Percentiles rank a stretch among this genome's conserved stretches.
Conservation (phyloP, 2,329 filamentous ascomycete genomes). For the Penicillium sp. region DNA sequence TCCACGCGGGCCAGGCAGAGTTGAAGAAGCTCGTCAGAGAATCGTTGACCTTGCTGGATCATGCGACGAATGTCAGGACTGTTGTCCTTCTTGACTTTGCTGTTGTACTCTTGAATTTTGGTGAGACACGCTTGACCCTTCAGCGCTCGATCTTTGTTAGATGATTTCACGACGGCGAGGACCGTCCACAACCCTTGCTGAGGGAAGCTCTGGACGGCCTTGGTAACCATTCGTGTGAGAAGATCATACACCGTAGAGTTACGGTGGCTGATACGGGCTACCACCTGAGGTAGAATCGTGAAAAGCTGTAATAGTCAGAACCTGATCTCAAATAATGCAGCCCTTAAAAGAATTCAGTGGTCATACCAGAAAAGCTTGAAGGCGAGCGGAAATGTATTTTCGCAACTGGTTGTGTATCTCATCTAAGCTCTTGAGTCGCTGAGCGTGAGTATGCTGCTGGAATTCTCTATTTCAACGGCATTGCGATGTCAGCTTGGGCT, state of each 20-base stretch:
- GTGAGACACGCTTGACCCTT: conserved; percentile 45
- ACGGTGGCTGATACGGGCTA: conserved; percentile 89
- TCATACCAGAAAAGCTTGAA: conserved; percentile 43
- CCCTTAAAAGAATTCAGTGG: not conserved
- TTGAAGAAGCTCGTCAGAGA: conserved; percentile 73
- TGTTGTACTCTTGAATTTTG: conserved; percentile 47
- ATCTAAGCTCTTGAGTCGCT: conserved; percentile 60
- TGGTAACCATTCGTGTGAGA: conserved; percentile 72
- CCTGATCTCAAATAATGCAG: not conserved
- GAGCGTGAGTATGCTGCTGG: conserved; percentile 41
- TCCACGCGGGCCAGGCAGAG: conserved; percentile 76
- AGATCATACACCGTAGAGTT: conserved; percentile 70
- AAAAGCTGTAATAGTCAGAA: conserved; percentile 38
- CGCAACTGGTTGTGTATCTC: conserved; percentile 67
- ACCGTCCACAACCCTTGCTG: conserved; percentile 89
- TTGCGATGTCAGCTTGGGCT: not conserved
- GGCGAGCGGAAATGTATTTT: conserved; percentile 60
- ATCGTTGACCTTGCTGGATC: conserved; percentile 70
- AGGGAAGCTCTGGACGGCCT: conserved; percentile 80
- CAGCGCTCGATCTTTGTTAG: conserved; percentile 60
- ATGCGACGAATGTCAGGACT: conserved; percentile 61
- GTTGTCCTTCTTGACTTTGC: conserved; percentile 40
- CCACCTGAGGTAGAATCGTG: conserved; percentile 77
- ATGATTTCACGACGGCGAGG: conserved; percentile 78
- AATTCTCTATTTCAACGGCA: conserved; percentile 34